Conservation (phyloP, 2,329 filamentous ascomycete species). For the Amylocarpus encephaloides region DNA sequence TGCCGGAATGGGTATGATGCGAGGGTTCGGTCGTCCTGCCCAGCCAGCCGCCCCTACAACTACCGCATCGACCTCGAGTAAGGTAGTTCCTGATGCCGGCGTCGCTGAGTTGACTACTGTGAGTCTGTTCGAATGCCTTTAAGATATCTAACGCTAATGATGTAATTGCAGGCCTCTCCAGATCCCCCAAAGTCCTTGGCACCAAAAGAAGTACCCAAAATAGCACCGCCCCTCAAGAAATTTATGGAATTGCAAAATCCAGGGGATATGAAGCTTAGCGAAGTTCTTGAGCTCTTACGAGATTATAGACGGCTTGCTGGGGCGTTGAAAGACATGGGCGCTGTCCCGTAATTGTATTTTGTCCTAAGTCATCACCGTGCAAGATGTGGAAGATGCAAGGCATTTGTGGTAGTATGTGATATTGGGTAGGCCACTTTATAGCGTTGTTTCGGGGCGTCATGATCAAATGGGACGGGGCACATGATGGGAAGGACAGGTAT, state of each 20-base stretch:
- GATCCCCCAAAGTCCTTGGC: conserved; percentile 50
- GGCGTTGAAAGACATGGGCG: conserved; percentile 55
- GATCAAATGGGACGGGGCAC: no score
- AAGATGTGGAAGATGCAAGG: no score
- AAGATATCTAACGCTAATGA: conserved; percentile 9
- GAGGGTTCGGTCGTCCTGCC: conserved; percentile 60
- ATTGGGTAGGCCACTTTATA: no score
- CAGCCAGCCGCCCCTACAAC: conserved; percentile 36
- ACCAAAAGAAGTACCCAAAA: conserved; percentile 48
- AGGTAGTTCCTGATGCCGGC: conserved; percentile 42
- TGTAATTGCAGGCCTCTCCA: conserved; percentile 48
- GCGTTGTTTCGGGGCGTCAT: no score
- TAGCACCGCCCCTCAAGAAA: conserved; percentile 61
- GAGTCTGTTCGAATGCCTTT: conserved; percentile 26
- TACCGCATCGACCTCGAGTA: conserved; percentile 36
- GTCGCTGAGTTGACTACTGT: conserved; percentile 48
- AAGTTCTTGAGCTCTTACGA: conserved; percentile 63
- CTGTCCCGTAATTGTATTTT: conserved; percentile 36
- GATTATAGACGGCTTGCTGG: conserved; percentile 69
- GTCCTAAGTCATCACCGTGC: background rate
- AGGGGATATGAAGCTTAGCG: conserved; percentile 64
- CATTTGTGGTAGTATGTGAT: no score
- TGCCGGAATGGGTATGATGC: conserved; percentile 65
- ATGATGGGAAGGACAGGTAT: no score
- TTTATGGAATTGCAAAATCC: conserved; percentile 69